Base-by-base conservation (phyloP, 345 rosid species). In the Hibiscus trionum region DNA sequence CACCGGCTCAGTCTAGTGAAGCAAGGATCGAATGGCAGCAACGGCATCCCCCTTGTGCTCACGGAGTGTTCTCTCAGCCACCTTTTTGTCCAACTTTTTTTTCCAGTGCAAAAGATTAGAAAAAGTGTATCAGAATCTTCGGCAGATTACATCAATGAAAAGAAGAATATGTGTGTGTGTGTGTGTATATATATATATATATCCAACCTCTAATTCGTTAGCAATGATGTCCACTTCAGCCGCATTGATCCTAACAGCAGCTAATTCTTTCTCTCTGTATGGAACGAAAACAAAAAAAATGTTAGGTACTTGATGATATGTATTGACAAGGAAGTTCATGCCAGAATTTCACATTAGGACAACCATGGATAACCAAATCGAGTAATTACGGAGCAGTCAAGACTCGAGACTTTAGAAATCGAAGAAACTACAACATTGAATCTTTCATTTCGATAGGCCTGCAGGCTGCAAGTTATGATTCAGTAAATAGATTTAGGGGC, bases 1-100 rank as follows among this genome's bases (percentile, higher is more conserved):
- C 15, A 29, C 16, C 17, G 5, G 39, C 26, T 72, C 1, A 2
- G 27, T 75, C 81, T 80, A 67, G 78, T 71, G 88, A 79, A 95
- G 96, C 83, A 95, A 77, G 68, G 84, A 85, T 26, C 92, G 86
- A 61, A 91, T 89, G 1, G 99, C 97, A 79, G 99, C 90, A 61
- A 95, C 96, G 1, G 98, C 98, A 77, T 88, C 94, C 3, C 98
- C 99, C 74, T 95, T 95, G 83, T 89, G 97, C 86, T 95, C 99
- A 3, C 98, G 85, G 44, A 90, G 80, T 61, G 97, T 92, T 80
- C 93, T 89, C 86, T 92, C 99, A 31, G 91, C 99, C 27, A 95
- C 88, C 77, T 57, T 92, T 80, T 92, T 88, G 85, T 92, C 99
- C 67, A 63, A n/a, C 67, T 63, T 31, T 15, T 58, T 62, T 62